Evolutionary conservation across 1,284 basidiomycete species (phyloP).

Genomic region (Boletus austroedulis): DNA sequence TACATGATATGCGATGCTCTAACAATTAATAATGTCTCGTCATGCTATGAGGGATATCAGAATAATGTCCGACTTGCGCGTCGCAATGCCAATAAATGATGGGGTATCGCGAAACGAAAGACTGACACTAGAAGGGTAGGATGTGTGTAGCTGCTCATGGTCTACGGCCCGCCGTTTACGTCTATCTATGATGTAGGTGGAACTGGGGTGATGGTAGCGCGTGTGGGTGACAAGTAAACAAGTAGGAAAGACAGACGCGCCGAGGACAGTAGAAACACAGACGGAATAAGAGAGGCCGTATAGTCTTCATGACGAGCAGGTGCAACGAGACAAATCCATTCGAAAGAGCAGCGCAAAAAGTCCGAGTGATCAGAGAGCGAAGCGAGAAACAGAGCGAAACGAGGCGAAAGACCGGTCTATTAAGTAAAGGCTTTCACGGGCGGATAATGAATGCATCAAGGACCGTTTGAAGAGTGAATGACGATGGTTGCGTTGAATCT

Average conservation of each 20-base stretch:
- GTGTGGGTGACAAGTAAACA: conserved; percentile 18
- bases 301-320: conserved; percentile 53
- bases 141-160: conserved; percentile 46
- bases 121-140: conserved; percentile 41
- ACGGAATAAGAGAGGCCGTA: conserved; percentile 49
- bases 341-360: conserved; percentile 59
- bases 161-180: conserved; percentile 43
- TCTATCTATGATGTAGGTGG: conserved; percentile 43
- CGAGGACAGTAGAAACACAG: conserved; percentile 40
- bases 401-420: conserved; percentile 13
- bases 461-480: conserved; percentile 7
- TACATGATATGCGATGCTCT: conserved; percentile 63
- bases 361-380: conserved; percentile 31
- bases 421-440: conserved; percentile 28
- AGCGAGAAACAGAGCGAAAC: conserved; percentile 32
- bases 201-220: conserved; percentile 34
- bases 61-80: conserved; percentile 50
- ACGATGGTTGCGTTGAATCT: conserved; percentile 13
- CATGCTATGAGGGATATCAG: conserved; percentile 49
- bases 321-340: conserved; percentile 60
- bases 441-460: conserved; percentile 19
- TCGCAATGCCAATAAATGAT: conserved; percentile 49
- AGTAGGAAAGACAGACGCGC: conserved; percentile 28
- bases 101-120: conserved; percentile 56
- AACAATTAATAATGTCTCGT: conserved; percentile 58